Evolutionary conservation across 2,329 filamentous ascomycete species (phyloP), one percentile per base, ranked within the genome.

Genomic region (Aspergillus sp.): DNA sequence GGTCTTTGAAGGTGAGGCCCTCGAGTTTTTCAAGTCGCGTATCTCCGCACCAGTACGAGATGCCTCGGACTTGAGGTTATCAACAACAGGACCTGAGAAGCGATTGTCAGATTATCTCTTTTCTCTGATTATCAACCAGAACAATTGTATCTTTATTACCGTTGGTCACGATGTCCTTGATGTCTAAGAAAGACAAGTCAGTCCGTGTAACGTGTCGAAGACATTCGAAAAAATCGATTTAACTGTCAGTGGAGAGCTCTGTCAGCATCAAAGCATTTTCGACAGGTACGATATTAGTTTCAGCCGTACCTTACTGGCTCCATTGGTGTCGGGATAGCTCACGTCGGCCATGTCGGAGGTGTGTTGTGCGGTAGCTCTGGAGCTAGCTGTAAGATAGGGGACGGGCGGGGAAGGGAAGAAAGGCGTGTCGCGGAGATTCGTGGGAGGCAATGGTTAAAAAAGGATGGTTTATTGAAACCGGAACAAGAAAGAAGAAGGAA

Each of bases 31-130:
- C 47, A 83, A 69, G 51, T 79, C 78, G 52, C 70, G 72, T 60
- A 82, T 76, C 64, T 83, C 79, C 50, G 72, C 69, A 54, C 69
- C 67, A 37, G 80, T 81, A 61, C 76, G 76, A 52, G 71, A 70
- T 45, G 72, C 70, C 65, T 83, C 73, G 47, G 73, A 70, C 61
- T 76, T 79, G 58, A 78, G 72, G 52, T 72, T 76, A 53, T 80
- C 71, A 45, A 74, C 77, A 47, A 81, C 68, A 37, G 80, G 78
- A 43, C 77, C 76, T 73, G 42, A 32, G 34, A 27, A 44, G 40
- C 39, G 27, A 28, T 33, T 5, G 42, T 58, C 44, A 58, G 57
- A 44, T 40, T 33, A 43, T 48, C 37, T 47, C n/a, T 32, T 44
- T 26, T 35, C 7, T 13, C 7, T 32, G 30, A 35, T 13, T 26